Base-by-base conservation (phyloP, 257 asterid species). In the Nicotiana benthamiana region DNA sequence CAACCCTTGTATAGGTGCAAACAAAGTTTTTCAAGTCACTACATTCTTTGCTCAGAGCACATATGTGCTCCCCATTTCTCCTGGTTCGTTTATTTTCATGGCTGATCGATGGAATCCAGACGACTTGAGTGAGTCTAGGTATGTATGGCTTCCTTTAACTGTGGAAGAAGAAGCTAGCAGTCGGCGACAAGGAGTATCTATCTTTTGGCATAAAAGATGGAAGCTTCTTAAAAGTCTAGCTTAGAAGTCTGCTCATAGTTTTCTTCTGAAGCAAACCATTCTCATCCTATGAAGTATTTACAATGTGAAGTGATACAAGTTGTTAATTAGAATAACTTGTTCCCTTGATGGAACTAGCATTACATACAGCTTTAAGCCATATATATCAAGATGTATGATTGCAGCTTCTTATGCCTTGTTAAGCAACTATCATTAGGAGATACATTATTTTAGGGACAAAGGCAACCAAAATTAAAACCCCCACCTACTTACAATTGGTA, bases 1-100 rank as follows among this genome's bases (percentile, higher is more conserved):
- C 61, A 93, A 90, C 84, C 98, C 98, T 11, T 90, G 96, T 65
- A 87, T 93, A n/a, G 97, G 98, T 0, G 94, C 89, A 0, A 90
- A 88, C 61, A 87, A 87, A 51, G 90, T 34, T 28, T 93, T 86
- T 52, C 82, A 92, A 1, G 89, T 83, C 13, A 87, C 97, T 0
- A 90, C 93, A 0, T 93, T 92, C 83, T 93, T 90, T 77, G 86
- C 96, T 18, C 98, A 93, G 81, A 83, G 97, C 40, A 90, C 90
- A 2, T 93, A 86, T 40, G 96, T 90, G 84, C 53, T 89, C 5
- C 94, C 97, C 0, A 84, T 92, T 92, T 93, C 6, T 5, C 82
- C 81, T 1, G 96, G 91, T 4, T 86, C 86, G 6, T 93, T 85
- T 72, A 80, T 92, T 52, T 92, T 90, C 84, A 91, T 93, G 92